Base-by-base conservation (phyloP, 257 asterid genomes). In the Verbascum thapsus region DNA sequence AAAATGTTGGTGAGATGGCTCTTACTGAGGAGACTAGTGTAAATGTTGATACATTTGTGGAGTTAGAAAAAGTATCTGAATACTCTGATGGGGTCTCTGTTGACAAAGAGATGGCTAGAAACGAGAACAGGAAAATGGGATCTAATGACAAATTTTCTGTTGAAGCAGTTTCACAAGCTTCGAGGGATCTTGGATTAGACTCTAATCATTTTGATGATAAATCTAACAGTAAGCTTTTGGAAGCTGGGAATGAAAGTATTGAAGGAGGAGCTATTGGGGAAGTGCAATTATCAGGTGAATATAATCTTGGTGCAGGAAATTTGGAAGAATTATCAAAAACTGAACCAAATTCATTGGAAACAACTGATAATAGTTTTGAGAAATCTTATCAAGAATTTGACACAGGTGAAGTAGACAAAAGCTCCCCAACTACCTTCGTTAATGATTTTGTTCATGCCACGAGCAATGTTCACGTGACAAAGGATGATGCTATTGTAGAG, bases 221-320 rank as follows among this genome's bases (percentile, higher is more conserved):
- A 52, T 34, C 68, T 42, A 42, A 60, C 20, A 23, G 17, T 12
- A 19, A 39, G 70, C 50, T 38, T 70, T 48, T 20, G 62, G 76
- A 37, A 41, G 61, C 71, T 63, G 68, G 57, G 41, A 69, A 35
- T 58, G 82, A 49, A 60, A 71, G 58, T 10, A 70, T n/a, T 42
- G 66, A 63, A 72, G 81, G n/a, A n/a, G n/a, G 48, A 58, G 74
- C 55, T 63, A 34, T 58, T 2, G 61, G 10, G 49, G 78, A 52
- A 58, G 73, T 17, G 42, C 75, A 68, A 64, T 59, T 6, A 49
- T n/a, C n/a, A n/a, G n/a, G n/a, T n/a, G n/a, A 58, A 42, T 53
- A 15, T 35, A 74, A n/a, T 35, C 18, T 45, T 48, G 67, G 54
- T 49, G 74, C 67, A 61, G 67, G 42, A 61, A 56, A 44, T 20